A percentile compares a stretch with the other conserved stretches of the same genome.
Conservation (phyloP, 331 rosid genomes). For the Rhamnella rubrinervis region DNA sequence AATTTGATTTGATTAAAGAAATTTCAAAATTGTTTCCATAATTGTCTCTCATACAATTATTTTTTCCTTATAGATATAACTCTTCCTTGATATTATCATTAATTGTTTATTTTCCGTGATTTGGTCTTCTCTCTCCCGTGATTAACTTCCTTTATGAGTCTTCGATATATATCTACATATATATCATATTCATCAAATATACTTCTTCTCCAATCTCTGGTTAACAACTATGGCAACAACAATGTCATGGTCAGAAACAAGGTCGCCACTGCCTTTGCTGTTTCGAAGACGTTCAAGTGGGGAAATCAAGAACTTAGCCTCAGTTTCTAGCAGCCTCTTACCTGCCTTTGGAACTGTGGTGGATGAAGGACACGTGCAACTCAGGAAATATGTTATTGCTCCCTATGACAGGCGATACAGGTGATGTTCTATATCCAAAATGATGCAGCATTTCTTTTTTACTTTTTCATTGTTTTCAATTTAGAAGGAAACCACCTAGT, state of each 20-base stretch:
- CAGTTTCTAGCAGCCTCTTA: conserved; percentile 67
- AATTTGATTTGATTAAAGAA: too few relatives aligned
- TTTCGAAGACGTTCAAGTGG: conserved; percentile 53
- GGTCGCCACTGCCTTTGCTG: conserved; percentile 40
- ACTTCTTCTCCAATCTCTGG: conserved; percentile 7
- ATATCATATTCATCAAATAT: too few relatives aligned
- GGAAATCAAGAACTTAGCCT: conserved; percentile 55
- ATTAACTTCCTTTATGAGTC: too few relatives aligned
- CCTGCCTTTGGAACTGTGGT: conserved; percentile 68
- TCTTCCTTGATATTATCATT: neutral
- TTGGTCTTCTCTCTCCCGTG: neutral
- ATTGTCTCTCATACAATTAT: too few relatives aligned
- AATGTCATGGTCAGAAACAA: conserved; percentile 30
- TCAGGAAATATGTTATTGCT: conserved; percentile 53
- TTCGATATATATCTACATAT: too few relatives aligned
- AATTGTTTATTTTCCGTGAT: neutral
- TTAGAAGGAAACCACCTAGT: too few relatives aligned
- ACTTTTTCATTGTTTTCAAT: too few relatives aligned
- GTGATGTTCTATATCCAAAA: conserved; percentile 19
- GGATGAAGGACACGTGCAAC: conserved; percentile 49
- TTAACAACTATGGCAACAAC: neutral
- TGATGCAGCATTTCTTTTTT: too few relatives aligned
- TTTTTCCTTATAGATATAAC: too few relatives aligned
- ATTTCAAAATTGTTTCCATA: too few relatives aligned
- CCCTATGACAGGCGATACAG: conserved; percentile 77